Evolutionary conservation across 495 filamentous ascomycete genomes (phyloP), one percentile per base, ranked within the genome.

Genomic region (Trichoderma erinaceum): DNA sequence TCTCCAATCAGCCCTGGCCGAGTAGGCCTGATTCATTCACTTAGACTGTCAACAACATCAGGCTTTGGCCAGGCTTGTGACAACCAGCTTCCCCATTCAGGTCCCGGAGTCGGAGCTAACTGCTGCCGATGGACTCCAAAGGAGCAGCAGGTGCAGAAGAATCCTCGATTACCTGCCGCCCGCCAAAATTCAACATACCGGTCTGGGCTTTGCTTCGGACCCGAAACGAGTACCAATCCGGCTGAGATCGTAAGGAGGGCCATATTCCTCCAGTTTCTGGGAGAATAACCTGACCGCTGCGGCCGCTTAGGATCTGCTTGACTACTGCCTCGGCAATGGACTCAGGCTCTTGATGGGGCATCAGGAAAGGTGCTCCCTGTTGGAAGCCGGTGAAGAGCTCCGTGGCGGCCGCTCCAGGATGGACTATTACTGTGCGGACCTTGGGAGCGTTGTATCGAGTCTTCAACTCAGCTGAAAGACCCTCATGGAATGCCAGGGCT

Each of bases 291-390:
- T 88, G 83, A 2, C 80, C 83, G 72, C 86, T 87, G 71, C 78
- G 69, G 1, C 85, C 88, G 18, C 56, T 80, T 46, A 88, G 72
- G 27, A 91, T 84, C 77, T 87, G 80, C 66, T 80, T 73, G 4
- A 87, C 85, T 35, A 91, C 76, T n/a, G 74, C 82, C 77, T 88
- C 87, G 0, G 88, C 88, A 27, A 91, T 85, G 5, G 85, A 90
- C 74, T 86, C 87, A 8, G 85, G 84, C 52, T 85, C 75, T 68
- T 90, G 75, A 56, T 83, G 71, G 12, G 86, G 87, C 68, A 84
- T 73, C 27, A 89, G 44, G 70, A 86, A 89, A 12, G 72, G 71
- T 10, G 67, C 69, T 74, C 84, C 81, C 70, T 84, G 81, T 1
- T 84, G 76, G 61, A 84, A 87, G 8, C 86, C 84, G n/a, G 77